Evolutionary conservation across 495 filamentous ascomycete genomes (phyloP), one percentile per base, ranked within the genome.

Genomic region (Corynascus novoguineensis): DNA sequence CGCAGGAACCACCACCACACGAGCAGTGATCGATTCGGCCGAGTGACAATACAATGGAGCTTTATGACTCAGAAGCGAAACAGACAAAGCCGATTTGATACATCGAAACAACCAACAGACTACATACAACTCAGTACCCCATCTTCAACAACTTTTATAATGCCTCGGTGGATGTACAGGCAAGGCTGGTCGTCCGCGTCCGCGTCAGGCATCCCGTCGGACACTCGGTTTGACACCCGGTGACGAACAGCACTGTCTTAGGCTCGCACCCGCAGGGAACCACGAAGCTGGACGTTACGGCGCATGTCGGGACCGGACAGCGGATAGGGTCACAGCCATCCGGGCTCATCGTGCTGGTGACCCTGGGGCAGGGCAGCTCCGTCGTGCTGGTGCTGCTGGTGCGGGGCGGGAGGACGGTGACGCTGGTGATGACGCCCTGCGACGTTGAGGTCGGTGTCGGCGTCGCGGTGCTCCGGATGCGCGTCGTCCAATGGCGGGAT

Each of bases 281-380:
- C 29, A 61, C 17, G 57, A 74, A 35, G 7, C 67, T 64, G 32
- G 65, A 46, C 41, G 64, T 38, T 5, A 65, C 59, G 24, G 65
- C 67, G 60, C 74, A 76, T 3, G 67, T 74, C 9, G 73, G 74
- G 38, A 73, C 62, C 0, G 73, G 70, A 64, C 72, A 75, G 9
- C 67, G 67, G 29, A 76, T 64, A 8, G 64, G 61, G n/a, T 66
- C 34, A 62, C 74, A 75, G 51, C 66, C 64, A 48, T 55, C 65
- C 12, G 74, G 74, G 21, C 63, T 61, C 7, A 73, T 74, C 10
- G 71, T 73, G 53, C 63, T 64, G 32, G 69, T 72, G 46, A 75
- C 65, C 9, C 66, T 72, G 21, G 73, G 74, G 64, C 74, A 76
- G 29, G 67, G 62, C 4, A 44, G 55, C 29, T 31, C 12, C 19